These are phyloP conservation scores for Lichtheimia ramosa DNA, from an alignment of 371 early-diverging fungal species.

Conservation along the genomic window DNA sequence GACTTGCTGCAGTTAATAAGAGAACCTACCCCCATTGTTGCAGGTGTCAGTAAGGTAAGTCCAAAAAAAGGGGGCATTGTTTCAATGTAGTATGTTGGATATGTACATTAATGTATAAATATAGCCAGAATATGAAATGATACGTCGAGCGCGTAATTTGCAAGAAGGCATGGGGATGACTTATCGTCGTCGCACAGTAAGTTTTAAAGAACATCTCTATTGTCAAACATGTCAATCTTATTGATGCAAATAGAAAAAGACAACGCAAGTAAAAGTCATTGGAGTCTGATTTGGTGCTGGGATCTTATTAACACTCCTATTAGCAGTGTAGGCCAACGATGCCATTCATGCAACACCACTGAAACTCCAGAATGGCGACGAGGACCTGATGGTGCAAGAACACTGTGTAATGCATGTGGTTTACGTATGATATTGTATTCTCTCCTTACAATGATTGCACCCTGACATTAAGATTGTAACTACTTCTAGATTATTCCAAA, in stretches of 20 bases:
- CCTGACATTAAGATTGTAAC: not conserved
- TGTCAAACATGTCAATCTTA: not conserved
- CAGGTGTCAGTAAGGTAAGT: not conserved
- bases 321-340: slow-evolving; percentile 37
- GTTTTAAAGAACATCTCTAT: not conserved
- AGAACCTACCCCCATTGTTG: not conserved
- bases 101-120: not conserved
- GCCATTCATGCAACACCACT: slow-evolving; percentile 61
- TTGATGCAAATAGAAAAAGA: slow-evolving; percentile 24
- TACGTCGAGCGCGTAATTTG: slow-evolving; percentile 35
- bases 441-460: not conserved
- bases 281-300: not conserved
- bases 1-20: slow-evolving; percentile 10
- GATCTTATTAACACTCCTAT: not conserved
- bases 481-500: slow-evolving; percentile 8
- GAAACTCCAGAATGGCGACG: slow-evolving; percentile 74
- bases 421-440: slow-evolving; percentile 40
- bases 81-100: too few relatives aligned
- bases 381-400: slow-evolving; percentile 68
- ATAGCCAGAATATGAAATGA: slow-evolving; percentile 30
- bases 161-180: slow-evolving; percentile 26
- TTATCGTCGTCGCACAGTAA: slow-evolving; percentile 36
- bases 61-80: not conserved
- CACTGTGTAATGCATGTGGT: slow-evolving; percentile 72
- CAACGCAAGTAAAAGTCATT: slow-evolving; percentile 3